A percentile compares a stretch with the other conserved stretches of the same genome.
These are phyloP conservation scores for Monilinia fructicola DNA, from an alignment of 2,329 filamentous ascomycete genomes.

Conservation along the genomic window DNA sequence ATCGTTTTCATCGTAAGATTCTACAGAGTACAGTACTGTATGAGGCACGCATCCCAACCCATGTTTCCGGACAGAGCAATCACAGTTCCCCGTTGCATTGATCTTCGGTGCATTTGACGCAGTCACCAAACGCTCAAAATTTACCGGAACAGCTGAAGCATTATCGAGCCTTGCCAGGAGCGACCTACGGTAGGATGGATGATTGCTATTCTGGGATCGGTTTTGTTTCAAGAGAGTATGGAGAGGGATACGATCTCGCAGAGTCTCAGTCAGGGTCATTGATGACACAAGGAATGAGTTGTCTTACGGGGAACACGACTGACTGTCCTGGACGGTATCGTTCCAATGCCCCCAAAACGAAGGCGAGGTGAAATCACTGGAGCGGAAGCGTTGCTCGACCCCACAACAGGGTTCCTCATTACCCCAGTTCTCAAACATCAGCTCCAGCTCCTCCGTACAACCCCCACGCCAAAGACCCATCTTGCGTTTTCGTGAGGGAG, in stretches of 20 bases:
- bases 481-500: conserved; percentile 13
- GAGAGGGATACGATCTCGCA: too few relatives aligned
- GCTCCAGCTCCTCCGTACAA: conserved; percentile 2
- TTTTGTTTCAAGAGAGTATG: neutral
- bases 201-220: too few relatives aligned
- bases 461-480: conserved; percentile 5
- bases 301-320: too few relatives aligned
- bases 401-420: conserved; percentile 14
- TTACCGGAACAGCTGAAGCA: conserved; percentile 3
- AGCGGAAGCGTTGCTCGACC: neutral
- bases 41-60: conserved; percentile 1
- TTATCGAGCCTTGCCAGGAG: too few relatives aligned
- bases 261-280: too few relatives aligned
- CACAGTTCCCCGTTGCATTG: conserved; percentile 22
- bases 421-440: conserved; percentile 16
- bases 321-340: too few relatives aligned
- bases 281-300: too few relatives aligned
- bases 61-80: conserved; percentile 20
- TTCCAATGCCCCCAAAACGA: neutral
- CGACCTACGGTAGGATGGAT: too few relatives aligned
- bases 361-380: conserved; percentile 10
- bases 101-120: conserved; percentile 24
- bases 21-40: too few relatives aligned
- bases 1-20: conserved; percentile 22
- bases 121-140: conserved; percentile 2